Conservation (phyloP, 345 rosid species). For the Carallia pectinifolia region DNA sequence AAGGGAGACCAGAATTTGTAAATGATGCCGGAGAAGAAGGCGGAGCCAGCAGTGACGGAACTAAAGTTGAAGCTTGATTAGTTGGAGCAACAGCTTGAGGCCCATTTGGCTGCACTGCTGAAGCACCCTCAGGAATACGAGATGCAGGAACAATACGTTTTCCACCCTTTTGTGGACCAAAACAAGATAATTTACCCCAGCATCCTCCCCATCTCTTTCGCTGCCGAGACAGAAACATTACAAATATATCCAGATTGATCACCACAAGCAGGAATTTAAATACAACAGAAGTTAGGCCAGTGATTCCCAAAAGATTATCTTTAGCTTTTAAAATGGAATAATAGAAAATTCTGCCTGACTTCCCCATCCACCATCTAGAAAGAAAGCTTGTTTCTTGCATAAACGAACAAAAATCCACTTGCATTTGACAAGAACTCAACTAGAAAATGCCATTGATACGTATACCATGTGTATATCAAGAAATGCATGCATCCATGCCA, state of each 20-base stretch:
- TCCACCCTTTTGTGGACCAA: conserved; percentile 76
- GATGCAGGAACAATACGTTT: conserved; percentile 86
- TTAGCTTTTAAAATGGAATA: neutral
- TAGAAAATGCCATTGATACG: too few species aligned
- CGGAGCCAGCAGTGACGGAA: conserved; percentile 84
- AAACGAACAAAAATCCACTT: too few species aligned
- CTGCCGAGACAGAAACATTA: conserved; percentile 38
- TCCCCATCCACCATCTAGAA: too few species aligned
- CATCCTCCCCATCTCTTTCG: conserved; percentile 90
- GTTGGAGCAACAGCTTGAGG: conserved; percentile 60
- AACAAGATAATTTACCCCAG: conserved; percentile 78
- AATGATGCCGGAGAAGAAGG: conserved; percentile 96
- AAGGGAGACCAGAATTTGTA: conserved; percentile 79
- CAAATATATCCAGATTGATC: conserved; percentile 5
- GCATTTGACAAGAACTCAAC: too few species aligned
- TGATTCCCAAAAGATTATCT: neutral
- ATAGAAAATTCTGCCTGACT: too few species aligned
- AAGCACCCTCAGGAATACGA: conserved; percentile 74
- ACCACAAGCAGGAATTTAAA: neutral
- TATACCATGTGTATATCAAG: too few species aligned
- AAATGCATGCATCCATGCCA: too few species aligned
- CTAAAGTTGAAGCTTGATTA: conserved; percentile 58
- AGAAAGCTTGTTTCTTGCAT: too few species aligned
- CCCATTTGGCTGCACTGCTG: conserved; percentile 62
- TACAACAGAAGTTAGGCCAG: neutral